Evolutionary conservation across 192 early-diverging fungal species (phyloP), one percentile per base, ranked within the genome.

Genomic region (Funneliformis mosseae): DNA sequence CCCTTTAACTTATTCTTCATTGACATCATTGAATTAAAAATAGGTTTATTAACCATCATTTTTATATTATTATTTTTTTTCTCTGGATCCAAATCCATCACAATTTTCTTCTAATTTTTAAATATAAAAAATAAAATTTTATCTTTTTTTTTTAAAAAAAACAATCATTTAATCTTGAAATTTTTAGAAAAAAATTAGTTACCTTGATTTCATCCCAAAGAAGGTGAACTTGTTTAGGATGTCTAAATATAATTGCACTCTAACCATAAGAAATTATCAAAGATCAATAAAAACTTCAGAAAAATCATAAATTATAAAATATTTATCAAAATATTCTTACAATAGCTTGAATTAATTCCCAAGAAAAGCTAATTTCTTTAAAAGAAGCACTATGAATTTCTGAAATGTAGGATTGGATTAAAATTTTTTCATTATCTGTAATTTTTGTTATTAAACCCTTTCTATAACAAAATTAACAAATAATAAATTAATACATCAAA

Each of bases 241-340:
- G 8, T 61, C 74, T 76, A 60, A 61, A 76, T 10, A 76, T 76
- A 39, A 76, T 76, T 76, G 55, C 55, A 41, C 50, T 23, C 74
- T 76, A 33, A 33, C 33, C 33, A 33, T 33, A 33, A 33, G 33
- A 50, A 71, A 74, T 72, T 25, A 46, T 43, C 8, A 72, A 41
- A 39, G 25, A 45, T 45, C 41, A 46, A 39, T 72, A 11, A 21
- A 45, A 43, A 9, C 4, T 41, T 46, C 12, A 46, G 41, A 55
- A 55, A 14, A 23, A 5, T 50, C 25, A 50, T 2, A 38, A 25
- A 5, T 25, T 16, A 28, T 28, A 27, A n/a, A n/a, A 45, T 50
- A 27, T 48, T 55, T 2, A 27, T 6, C 0, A 74, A 28, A 74
- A 74, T 74, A 21, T 43, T 1, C 72, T 74, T 55, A 74, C 72